Percentiles rank a stretch among this genome's conserved stretches.
These are phyloP conservation scores for Phytophthora cryptogea DNA, from an alignment of 352 stramenopile genomes.

Conservation along the genomic window DNA sequence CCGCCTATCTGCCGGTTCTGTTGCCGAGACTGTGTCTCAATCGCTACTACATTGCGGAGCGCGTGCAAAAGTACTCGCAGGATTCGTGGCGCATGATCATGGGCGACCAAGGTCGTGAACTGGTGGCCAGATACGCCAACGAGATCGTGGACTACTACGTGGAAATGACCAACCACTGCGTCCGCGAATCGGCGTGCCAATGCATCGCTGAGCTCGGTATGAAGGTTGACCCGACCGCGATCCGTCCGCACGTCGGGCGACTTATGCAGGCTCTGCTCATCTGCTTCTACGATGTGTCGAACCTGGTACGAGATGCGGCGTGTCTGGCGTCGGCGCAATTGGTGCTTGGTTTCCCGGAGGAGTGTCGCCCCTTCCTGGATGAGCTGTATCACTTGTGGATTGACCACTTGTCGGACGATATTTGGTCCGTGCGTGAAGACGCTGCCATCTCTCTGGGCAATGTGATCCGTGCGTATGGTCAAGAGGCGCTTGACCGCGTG, in stretches of 20 bases:
- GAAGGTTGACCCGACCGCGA: conserved; percentile 79
- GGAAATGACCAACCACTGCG: conserved; percentile 95
- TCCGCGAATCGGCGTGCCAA: conserved; percentile 95
- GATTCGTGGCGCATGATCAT: conserved; percentile 95
- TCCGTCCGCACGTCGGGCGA: conserved; percentile 68
- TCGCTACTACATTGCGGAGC: conserved; percentile 96
- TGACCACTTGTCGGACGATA: conserved; percentile 96
- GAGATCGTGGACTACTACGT: conserved; percentile 96
- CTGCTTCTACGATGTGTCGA: conserved; percentile 96
- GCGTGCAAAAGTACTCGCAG: conserved; percentile 96
- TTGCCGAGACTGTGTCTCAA: conserved; percentile 97
- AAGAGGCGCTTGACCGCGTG: conserved; percentile 82
- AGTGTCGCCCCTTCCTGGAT: conserved; percentile 87
- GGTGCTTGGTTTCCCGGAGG: conserved; percentile 80
- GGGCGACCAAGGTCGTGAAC: conserved; percentile 68
- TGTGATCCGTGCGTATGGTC: conserved; percentile 91
- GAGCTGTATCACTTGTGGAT: conserved; percentile 92
- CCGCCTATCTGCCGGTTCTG: conserved; percentile 77
- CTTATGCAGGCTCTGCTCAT: conserved; percentile 91
- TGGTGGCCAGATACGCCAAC: conserved; percentile 87
- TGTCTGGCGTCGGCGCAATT: conserved; percentile 90
- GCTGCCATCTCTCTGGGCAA: conserved; percentile 94
- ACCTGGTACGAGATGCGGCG: conserved; percentile 95
- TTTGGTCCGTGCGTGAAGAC: conserved; percentile 97
- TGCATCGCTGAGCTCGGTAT: conserved; percentile 94